Evolutionary conservation across 257 asterid species (phyloP).

Genomic region (Ilex aquifolium): DNA sequence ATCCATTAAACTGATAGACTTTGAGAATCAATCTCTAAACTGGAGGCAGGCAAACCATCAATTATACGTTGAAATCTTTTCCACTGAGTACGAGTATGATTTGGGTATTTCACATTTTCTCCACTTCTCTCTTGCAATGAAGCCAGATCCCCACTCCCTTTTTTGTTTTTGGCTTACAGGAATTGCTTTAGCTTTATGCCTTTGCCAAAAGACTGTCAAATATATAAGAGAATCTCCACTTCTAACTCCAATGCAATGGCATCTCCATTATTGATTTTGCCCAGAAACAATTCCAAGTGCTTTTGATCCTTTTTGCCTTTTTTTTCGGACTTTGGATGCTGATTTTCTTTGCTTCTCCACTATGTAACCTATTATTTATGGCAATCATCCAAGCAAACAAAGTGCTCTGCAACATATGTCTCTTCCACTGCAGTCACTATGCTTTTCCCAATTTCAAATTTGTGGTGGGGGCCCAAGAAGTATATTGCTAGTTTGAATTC

Average conservation of each 20-base stretch:
- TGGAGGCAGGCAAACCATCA: too few relatives aligned
- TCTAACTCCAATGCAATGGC: conserved; percentile 8
- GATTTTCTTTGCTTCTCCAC: conserved; percentile 7
- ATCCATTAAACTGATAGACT: too few relatives aligned
- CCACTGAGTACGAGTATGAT: too few relatives aligned
- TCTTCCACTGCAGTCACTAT: conserved; percentile 16
- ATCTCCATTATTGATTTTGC: neutral
- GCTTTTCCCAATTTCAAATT: neutral
- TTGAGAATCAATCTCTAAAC: too few relatives aligned
- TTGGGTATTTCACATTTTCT: too few relatives aligned
- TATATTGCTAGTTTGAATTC: too few relatives aligned
- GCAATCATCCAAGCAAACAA: conserved; percentile 2
- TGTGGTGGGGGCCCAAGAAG: too few relatives aligned
- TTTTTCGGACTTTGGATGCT: neutral
- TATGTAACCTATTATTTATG: conserved; percentile 3
- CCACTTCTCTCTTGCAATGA: too few relatives aligned
- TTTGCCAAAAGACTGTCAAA: neutral
- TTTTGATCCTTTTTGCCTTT: neutral
- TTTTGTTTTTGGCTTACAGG: too few relatives aligned
- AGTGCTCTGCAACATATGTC: conserved; percentile 7
- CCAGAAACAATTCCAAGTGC: conserved; percentile 3
- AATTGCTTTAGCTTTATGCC: neutral
- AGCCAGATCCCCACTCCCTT: too few relatives aligned
- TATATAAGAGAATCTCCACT: conserved; percentile 1
- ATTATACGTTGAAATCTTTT: too few relatives aligned